phyloP scores from a whole-genome alignment of 164 flowering plant species.

The Warburgia ugandensis region DNA sequence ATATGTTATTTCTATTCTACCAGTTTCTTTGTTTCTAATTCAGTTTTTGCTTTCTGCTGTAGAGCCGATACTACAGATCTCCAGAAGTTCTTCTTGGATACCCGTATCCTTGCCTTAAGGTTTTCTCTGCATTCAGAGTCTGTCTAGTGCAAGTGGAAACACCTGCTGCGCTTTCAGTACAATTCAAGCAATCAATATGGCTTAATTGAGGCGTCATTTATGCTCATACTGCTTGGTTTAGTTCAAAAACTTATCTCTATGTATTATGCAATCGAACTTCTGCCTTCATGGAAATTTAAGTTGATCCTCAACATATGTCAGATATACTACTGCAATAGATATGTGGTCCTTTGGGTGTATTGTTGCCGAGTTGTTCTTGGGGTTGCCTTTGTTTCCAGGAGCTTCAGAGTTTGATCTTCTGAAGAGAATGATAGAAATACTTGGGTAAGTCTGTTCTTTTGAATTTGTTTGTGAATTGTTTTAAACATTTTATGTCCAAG shows the following conservation, averaged over 20 bases:
- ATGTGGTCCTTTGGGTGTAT: slow-evolving; percentile 99
- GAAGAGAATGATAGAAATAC: slow-evolving; percentile 70
- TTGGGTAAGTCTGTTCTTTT: slow-evolving; percentile 56
- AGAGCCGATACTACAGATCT: slow-evolving; percentile 98
- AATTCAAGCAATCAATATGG: no score
- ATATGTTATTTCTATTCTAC: no score
- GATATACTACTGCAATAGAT: slow-evolving; percentile 95
- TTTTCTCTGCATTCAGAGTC: no score
- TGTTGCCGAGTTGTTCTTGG: slow-evolving; percentile 90
- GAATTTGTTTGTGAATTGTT: background rate
- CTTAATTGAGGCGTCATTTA: no score
- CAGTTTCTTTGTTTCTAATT: background rate
- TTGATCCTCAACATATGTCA: slow-evolving; percentile 46
- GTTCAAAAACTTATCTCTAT: no score
- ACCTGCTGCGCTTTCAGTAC: no score
- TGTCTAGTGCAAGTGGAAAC: no score
- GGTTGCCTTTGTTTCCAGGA: slow-evolving; percentile 96
- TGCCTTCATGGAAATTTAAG: no score
- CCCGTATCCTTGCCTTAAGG: slow-evolving; percentile 94
- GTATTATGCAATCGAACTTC: no score
- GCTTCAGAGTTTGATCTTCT: slow-evolving; percentile 96
- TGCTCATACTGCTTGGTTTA: no score
- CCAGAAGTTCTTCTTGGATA: slow-evolving; percentile 99
- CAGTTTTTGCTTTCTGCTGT: slow-evolving; percentile 27
- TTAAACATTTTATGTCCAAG: no score